These are phyloP conservation scores for Amanita polypyramis DNA, from an alignment of 768 basidiomycete genomes.

Conservation along the genomic window DNA sequence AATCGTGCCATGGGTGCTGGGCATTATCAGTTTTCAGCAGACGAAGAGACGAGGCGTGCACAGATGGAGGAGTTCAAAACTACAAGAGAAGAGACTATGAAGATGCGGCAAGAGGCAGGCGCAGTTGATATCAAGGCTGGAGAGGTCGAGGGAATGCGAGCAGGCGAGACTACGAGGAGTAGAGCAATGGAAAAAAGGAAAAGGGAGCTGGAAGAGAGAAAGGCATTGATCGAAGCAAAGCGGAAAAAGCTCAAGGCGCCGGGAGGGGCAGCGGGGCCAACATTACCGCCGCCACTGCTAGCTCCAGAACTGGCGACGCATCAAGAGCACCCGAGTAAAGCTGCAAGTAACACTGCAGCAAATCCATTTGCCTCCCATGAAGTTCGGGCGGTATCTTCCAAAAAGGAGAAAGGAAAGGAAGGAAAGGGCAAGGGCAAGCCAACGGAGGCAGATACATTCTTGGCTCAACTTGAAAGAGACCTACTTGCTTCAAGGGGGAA, in stretches of 20 bases:
- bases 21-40: slow-evolving; percentile 84
- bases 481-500: slow-evolving; percentile 26
- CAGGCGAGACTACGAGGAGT: slow-evolving; percentile 29
- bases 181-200: slow-evolving; percentile 66
- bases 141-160: slow-evolving; percentile 70
- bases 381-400: slow-evolving; percentile 15
- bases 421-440: slow-evolving; percentile 11
- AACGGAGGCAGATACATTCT: slow-evolving; percentile 50
- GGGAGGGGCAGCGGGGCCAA: slow-evolving; percentile 9
- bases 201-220: slow-evolving; percentile 61
- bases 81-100: slow-evolving; percentile 63
- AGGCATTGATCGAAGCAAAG: slow-evolving; percentile 54
- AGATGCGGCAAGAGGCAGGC: slow-evolving; percentile 45
- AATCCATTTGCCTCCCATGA: slow-evolving; percentile 49
- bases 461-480: slow-evolving; percentile 57
- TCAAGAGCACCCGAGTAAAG: neutral
- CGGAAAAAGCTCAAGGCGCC: slow-evolving; percentile 41
- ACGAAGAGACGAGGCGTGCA: slow-evolving; percentile 64
- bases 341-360: slow-evolving; percentile 6
- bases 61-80: slow-evolving; percentile 79
- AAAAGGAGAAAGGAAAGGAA: slow-evolving; percentile 15
- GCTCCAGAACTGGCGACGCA: neutral
- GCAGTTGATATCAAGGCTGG: slow-evolving; percentile 54
- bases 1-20: slow-evolving; percentile 84
- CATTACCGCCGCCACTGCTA: slow-evolving; percentile 6